These are phyloP conservation scores for Mycena albidolilacea DNA, from an alignment of 768 basidiomycete species.

Conservation along the genomic window DNA sequence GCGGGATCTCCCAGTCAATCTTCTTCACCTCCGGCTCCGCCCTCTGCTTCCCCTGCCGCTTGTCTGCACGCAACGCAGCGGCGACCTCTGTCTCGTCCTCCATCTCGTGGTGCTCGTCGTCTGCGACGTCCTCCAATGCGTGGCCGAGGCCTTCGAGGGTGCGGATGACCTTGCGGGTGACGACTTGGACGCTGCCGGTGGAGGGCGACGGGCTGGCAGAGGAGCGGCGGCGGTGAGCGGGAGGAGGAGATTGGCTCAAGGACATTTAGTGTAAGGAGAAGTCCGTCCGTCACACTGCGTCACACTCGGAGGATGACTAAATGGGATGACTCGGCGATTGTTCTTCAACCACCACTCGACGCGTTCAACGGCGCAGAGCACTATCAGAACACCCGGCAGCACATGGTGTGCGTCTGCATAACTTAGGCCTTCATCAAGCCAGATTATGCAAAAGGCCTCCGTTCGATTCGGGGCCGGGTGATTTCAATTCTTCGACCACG, in stretches of 20 bases:
- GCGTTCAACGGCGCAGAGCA: too few relatives aligned
- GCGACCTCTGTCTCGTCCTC: conserved; percentile 52
- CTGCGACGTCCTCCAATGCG: conserved; percentile 42
- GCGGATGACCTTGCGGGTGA: conserved; percentile 65
- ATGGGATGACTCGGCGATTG: too few relatives aligned
- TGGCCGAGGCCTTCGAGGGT: conserved; percentile 63
- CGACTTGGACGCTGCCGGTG: conserved; percentile 57
- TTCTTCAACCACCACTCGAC: too few relatives aligned
- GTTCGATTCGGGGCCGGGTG: conserved; percentile 17
- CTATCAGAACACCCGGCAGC: not conserved
- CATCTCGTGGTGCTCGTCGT: conserved; percentile 45
- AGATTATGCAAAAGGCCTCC: not conserved
- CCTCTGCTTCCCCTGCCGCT: conserved; percentile 36
- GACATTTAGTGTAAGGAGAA: not conserved
- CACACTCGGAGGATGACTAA: not conserved
- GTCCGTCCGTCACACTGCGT: not conserved
- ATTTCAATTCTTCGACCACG: not conserved
- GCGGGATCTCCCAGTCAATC: conserved; percentile 92
- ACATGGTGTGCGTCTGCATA: not conserved
- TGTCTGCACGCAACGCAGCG: conserved; percentile 45
- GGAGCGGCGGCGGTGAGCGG: conserved; percentile 8
- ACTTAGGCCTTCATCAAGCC: too few relatives aligned
- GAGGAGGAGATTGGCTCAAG: conserved; percentile 11
- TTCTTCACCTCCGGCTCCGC: conserved; percentile 45
- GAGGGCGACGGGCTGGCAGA: conserved; percentile 46